These are phyloP conservation scores for Starmerella davenportii DNA, from an alignment of 805 yeast genomes.

Conservation along the genomic window DNA sequence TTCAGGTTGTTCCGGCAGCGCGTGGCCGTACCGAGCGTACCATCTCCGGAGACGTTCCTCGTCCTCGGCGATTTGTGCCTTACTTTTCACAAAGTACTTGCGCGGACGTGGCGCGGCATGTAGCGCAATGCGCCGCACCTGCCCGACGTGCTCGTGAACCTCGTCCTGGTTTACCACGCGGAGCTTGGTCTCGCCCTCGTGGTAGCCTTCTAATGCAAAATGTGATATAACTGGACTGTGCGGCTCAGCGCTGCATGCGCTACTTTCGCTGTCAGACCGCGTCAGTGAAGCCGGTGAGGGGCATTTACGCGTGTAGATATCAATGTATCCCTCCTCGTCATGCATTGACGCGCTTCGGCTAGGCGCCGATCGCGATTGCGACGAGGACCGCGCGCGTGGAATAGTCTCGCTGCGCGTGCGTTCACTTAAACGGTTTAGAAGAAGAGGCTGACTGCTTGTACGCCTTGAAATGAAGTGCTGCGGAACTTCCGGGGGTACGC, in stretches of 20 bases:
- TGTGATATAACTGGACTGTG: constrained; percentile 2
- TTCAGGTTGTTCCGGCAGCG: constrained; percentile 1
- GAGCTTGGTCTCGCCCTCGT: constrained; percentile 10
- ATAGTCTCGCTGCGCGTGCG: no score
- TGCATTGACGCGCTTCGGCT: no score
- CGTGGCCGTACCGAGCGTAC: constrained; percentile 14
- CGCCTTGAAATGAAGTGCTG: constrained; percentile 9
- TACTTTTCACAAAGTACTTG: constrained; percentile 12
- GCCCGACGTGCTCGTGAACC: background rate
- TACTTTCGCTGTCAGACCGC: background rate
- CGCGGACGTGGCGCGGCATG: background rate
- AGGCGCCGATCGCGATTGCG: no score
- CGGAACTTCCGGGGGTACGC: constrained; percentile 15
- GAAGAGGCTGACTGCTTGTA: no score
- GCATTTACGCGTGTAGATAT: constrained; percentile 15
- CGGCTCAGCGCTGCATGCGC: constrained; percentile 2
- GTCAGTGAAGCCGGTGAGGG: background rate
- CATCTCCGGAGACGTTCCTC: constrained; percentile 8
- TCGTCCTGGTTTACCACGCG: constrained; percentile 12
- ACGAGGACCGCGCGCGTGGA: no score
- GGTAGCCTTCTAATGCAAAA: constrained; percentile 14
- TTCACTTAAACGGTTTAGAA: no score
- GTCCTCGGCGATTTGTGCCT: constrained; percentile 15
- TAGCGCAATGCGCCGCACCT: background rate
- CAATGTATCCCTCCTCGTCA: constrained; percentile 1